Evolutionary conservation across 129 eudicot genomes (phyloP), one percentile per base, ranked within the genome.

Genomic region (Escallonia rubra): DNA sequence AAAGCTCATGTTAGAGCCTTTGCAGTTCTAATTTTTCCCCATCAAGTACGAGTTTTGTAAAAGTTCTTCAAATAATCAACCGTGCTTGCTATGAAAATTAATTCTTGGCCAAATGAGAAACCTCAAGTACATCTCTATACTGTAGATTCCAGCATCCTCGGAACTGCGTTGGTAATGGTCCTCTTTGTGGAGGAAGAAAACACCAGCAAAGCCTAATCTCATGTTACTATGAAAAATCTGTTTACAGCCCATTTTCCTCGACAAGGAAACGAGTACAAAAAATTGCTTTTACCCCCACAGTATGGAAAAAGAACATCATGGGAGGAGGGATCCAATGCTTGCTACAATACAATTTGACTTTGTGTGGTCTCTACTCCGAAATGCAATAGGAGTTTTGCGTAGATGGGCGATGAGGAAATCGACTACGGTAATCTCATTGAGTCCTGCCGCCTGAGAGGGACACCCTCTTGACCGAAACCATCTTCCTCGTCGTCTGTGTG

Each of bases 361-460:
- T 4, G 57, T 52, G 63, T 69, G 73, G 73, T 70, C 64, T 57
- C 50, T 14, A 23, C 1, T 23, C 34, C 34, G 34, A 23, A 23
- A 23, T 73, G 40, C 54, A 23, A 68, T 68, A 61, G 66, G 78
- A 46, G 63, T 68, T 56, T 72, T 63, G 41, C 66, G 53, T 43
- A 41, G 46, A 59, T 52, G 12, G 34, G 45, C 50, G 43, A 76
- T 50, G 45, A 68, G 44, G 43, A 49, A 52, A 71, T 53, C 41
- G 65, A 80, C 59, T 68, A 89, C 15, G 85, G 71, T 43, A 77
- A 78, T 77, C 88, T 87, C 64, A 56, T 49, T 7, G 93, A 65
- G 58, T 88, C 98, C 41, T 85, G 90, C 78, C 96, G 77, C 65
- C 85, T 85, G 39, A 91, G 82, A 51, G 96, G 98, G 51, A 88